A percentile compares a stretch with the other conserved stretches of the same genome.
Conservation (phyloP, 2,329 filamentous ascomycete genomes). For the Curvularia sp. region DNA sequence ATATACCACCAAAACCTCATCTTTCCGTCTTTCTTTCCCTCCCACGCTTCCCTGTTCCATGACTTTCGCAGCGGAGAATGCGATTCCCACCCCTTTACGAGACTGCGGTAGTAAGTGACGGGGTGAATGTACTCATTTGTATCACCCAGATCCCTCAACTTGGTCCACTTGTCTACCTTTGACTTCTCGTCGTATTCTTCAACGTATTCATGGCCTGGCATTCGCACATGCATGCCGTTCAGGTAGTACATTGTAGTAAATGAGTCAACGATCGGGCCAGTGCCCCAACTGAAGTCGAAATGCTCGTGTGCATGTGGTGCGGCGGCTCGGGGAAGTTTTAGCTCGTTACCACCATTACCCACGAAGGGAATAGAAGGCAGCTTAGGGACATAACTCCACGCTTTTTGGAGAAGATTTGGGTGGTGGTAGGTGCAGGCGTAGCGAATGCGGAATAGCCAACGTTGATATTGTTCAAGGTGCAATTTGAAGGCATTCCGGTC, state of each 20-base stretch:
- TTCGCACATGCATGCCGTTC: slow-evolving; percentile 52
- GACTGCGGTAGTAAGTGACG: slow-evolving; percentile 38
- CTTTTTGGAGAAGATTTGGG: slow-evolving; percentile 20
- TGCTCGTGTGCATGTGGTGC: slow-evolving; percentile 46
- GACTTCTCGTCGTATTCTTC: slow-evolving; percentile 40
- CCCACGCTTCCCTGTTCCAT: slow-evolving; percentile 33
- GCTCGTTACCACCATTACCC: slow-evolving; percentile 25
- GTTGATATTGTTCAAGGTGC: slow-evolving; percentile 50
- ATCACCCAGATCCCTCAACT: slow-evolving; percentile 49
- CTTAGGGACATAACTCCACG: slow-evolving; percentile 21
- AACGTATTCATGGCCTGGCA: slow-evolving; percentile 55
- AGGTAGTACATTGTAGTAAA: slow-evolving; percentile 53
- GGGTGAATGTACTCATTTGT: slow-evolving; percentile 62
- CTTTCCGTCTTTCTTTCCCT: slow-evolving; percentile 20
- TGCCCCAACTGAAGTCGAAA: slow-evolving; percentile 56
- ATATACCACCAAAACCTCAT: slow-evolving; percentile 41
- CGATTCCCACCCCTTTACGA: slow-evolving; percentile 34
- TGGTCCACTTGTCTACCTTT: slow-evolving; percentile 46
- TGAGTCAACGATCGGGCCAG: slow-evolving; percentile 52
- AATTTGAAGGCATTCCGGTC: slow-evolving; percentile 53
- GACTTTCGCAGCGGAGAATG: slow-evolving; percentile 30
- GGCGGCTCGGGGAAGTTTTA: slow-evolving; percentile 27
- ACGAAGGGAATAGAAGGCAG: slow-evolving; percentile 34
- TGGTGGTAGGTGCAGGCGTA: slow-evolving; percentile 44
- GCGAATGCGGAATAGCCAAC: slow-evolving; percentile 42